Evolutionary conservation across 306 rosid species (phyloP).

Genomic region (Vachellia pachyceras): DNA sequence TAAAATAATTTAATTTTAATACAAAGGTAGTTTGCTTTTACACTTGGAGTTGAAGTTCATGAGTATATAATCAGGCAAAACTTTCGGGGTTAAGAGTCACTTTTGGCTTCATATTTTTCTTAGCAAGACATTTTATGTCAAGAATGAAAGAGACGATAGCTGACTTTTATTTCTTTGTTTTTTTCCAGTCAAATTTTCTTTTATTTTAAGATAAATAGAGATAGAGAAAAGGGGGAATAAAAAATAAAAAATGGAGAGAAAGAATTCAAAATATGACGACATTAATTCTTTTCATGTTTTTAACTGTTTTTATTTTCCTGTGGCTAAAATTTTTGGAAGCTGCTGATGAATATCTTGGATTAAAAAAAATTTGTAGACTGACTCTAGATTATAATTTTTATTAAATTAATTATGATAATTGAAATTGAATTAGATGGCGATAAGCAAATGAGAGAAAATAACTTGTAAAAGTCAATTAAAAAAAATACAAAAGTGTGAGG

Average conservation of each 20-base stretch:
- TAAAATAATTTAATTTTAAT: too few relatives aligned
- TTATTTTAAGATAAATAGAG: too few relatives aligned
- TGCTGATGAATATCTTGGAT: not conserved
- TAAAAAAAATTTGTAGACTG: not conserved
- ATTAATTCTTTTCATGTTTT: too few relatives aligned
- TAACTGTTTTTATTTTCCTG: not conserved
- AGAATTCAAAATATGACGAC: too few relatives aligned
- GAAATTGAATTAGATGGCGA: not conserved
- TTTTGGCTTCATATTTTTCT: not conserved
- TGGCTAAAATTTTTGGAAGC: not conserved
- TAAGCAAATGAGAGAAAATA: not conserved
- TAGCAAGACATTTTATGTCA: not conserved
- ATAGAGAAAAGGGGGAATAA: too few relatives aligned
- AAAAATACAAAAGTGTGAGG: not conserved
- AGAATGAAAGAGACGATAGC: not conserved
- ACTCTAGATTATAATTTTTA: not conserved
- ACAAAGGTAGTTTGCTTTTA: too few relatives aligned
- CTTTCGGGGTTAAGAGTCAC: not conserved
- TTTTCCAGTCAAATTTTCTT: not conserved
- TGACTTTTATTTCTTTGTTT: not conserved
- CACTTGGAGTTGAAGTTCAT: too few relatives aligned
- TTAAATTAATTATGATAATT: not conserved
- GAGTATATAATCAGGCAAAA: not conserved
- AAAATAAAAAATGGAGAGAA: too few relatives aligned
- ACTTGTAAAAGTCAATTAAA: not conserved